Conservation (phyloP, 192 early-diverging fungal genomes). For the Phlyctochytrium planicorne region DNA sequence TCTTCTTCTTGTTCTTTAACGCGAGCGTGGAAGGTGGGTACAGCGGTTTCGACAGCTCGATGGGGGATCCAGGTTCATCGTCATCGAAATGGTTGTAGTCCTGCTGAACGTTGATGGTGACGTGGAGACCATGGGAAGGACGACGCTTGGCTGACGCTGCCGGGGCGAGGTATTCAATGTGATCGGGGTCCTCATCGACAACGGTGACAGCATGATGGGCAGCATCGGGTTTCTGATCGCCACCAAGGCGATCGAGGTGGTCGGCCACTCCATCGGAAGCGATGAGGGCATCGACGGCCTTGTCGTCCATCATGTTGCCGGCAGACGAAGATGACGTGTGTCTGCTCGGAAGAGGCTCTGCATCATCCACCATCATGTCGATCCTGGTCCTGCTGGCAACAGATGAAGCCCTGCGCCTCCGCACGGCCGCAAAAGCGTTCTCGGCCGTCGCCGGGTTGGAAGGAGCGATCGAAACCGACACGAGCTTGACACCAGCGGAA, state of each 20-base stretch:
- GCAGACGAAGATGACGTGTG: no score
- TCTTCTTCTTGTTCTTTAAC: conserved; percentile 3
- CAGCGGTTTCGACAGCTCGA: conserved; percentile 17
- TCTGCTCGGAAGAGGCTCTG: no score
- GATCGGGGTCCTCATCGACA: not conserved
- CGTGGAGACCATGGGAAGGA: not conserved
- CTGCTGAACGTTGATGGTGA: not conserved
- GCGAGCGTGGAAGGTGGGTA: conserved; percentile 13
- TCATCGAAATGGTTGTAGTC: not conserved
- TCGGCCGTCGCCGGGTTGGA: not conserved
- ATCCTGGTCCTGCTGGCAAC: not conserved
- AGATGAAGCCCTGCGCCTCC: not conserved
- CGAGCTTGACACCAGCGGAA: not conserved
- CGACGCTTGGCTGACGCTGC: not conserved
- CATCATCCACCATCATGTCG: no score
- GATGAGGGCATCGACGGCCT: no score
- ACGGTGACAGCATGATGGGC: not conserved
- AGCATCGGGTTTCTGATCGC: no score
- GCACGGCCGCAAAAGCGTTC: not conserved
- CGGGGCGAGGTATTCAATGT: no score
- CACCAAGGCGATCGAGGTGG: no score
- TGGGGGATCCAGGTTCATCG: not conserved
- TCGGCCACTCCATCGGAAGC: no score
- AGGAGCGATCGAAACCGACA: not conserved
- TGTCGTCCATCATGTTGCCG: no score